phyloP scores from a whole-genome alignment of 108 stramenopile species.

The Parietichytrium sp. region DNA sequence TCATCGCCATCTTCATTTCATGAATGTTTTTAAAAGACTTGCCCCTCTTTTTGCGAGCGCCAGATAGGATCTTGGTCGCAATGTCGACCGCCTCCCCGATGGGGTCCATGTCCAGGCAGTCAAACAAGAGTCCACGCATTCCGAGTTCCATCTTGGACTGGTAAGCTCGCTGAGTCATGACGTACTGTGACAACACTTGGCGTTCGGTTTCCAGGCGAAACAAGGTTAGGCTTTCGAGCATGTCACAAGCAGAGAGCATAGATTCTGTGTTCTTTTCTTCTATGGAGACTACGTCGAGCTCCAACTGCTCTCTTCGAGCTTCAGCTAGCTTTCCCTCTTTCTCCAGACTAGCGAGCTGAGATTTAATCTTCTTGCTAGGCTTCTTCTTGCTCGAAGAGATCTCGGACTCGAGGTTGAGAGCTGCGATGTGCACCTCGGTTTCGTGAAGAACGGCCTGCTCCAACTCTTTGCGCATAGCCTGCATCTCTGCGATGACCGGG shows the following conservation, averaged over 20 bases:
- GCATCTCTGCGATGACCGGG: background rate
- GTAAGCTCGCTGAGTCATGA: background rate
- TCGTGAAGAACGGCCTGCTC: background rate
- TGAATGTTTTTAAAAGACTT: too few species aligned
- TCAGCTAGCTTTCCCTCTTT: background rate
- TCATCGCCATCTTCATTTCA: too few species aligned
- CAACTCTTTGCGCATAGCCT: background rate
- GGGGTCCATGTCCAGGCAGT: slow-evolving; percentile 24
- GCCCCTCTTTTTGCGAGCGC: too few species aligned
- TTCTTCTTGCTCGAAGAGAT: background rate
- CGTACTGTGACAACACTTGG: background rate
- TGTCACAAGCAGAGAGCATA: background rate
- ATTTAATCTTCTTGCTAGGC: background rate
- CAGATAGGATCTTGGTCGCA: too few species aligned
- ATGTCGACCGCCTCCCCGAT: background rate
- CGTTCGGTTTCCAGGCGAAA: slow-evolving; percentile 18
- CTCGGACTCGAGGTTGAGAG: background rate
- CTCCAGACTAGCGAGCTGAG: background rate
- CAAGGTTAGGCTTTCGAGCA: background rate
- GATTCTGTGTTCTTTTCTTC: background rate
- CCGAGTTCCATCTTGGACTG: background rate
- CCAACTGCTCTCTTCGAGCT: background rate
- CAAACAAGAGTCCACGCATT: background rate
- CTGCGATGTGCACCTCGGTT: background rate
- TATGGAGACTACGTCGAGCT: background rate